Base-by-base conservation (phyloP, 78 protist species). In the Guillardia theta region DNA sequence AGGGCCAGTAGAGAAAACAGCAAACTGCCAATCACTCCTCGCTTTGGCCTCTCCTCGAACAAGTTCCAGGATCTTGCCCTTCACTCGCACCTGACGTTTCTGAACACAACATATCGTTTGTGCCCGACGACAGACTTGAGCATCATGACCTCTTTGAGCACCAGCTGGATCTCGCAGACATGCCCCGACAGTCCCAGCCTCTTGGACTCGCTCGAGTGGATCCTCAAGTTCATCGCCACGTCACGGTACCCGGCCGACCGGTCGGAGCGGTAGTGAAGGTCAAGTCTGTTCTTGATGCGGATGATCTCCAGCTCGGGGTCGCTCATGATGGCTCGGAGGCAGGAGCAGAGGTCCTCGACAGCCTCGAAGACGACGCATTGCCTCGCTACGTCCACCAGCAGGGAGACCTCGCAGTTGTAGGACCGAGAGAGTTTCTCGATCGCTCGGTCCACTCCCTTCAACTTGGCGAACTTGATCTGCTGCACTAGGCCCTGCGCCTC, bases 241-340 rank as follows among this genome's bases (percentile, higher is more conserved):
- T 70, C 87, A 0, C 87, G 87, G 87, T 70, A 70, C 45, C 87
- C 87, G 47, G 45, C 87, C 41, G 87, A 70, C 47, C 87, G 9
- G 47, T 43, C 9, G 30, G 87, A 27, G 44, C 37, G 47, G 22
- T 70, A 70, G 87, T 12, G 15, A 0, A 43, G 39, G 44, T 70
- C 87, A 22, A 70, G 9, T 15, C 87, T 37, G 44, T 70, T 70
- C 87, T 70, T 70, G 6, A 70, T 6, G 3, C 87, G 87, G 47
- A 70, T 27, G 6, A 70, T 6, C 30, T 43, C 47, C 87, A 70
- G 47, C 39, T 70, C 45, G 44, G 87, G 41, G 44, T 70, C 87
- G 4, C 3, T 15, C 39, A 22, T 10, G 6, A 70, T 36, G 44
- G 5, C 87, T 27, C 12, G 47, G 44, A 70, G 87, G 41, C 39